A percentile compares a stretch with the other conserved stretches of the same genome.
These are phyloP conservation scores for Nemania serpens DNA, from an alignment of 2,329 filamentous ascomycete species.

Conservation along the genomic window DNA sequence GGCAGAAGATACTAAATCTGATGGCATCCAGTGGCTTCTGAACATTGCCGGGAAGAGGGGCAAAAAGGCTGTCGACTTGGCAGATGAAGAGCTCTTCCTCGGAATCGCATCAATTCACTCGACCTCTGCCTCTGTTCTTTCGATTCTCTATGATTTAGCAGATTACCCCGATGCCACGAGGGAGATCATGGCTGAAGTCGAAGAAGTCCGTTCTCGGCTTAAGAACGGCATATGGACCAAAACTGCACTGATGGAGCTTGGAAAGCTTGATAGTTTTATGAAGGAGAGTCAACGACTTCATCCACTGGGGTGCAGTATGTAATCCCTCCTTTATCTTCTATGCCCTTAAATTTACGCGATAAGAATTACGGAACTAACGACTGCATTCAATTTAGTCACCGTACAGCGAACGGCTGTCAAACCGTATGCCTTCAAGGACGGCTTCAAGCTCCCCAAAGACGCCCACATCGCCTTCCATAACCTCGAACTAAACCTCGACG, in stretches of 20 bases:
- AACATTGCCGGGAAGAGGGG: neutral
- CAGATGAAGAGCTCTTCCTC: conserved; percentile 23
- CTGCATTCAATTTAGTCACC: no score
- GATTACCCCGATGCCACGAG: conserved; percentile 16
- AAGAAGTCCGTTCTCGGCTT: neutral
- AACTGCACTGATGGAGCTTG: conserved; percentile 6
- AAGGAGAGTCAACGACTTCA: conserved; percentile 24
- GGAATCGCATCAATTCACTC: conserved; percentile 23
- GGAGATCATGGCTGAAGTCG: conserved; percentile 26
- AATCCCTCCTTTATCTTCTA: no score
- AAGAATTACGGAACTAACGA: no score
- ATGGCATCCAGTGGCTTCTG: neutral
- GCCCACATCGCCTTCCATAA: no score
- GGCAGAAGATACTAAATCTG: neutral
- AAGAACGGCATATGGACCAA: conserved; percentile 14
- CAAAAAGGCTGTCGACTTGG: conserved; percentile 1
- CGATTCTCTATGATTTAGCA: conserved; percentile 24
- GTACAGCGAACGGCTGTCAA: no score
- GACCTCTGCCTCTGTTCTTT: conserved; percentile 8
- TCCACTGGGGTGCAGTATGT: conserved; percentile 17
- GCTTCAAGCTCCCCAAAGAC: no score
- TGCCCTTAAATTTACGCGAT: no score
- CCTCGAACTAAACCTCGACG: no score
- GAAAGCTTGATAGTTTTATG: conserved; percentile 29
- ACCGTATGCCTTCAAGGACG: no score